Conservation (phyloP, 768 basidiomycete species). For the Phlegmacium glaucopus region DNA sequence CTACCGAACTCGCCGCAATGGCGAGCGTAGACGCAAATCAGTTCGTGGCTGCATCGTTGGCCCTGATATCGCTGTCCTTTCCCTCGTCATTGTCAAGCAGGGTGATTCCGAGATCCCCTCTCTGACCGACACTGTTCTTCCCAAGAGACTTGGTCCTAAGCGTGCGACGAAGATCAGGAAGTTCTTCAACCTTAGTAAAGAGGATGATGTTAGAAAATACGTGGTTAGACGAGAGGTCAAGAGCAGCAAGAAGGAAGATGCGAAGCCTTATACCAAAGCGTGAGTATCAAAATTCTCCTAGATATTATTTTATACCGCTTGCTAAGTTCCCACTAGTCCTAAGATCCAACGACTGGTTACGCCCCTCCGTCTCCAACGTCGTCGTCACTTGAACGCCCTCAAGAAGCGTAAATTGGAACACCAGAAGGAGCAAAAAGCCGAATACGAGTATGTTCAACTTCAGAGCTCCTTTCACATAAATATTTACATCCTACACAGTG, state of each 20-base stretch:
- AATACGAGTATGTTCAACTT: constrained; percentile 73
- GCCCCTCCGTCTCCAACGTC: constrained; percentile 92
- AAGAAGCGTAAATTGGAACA: constrained; percentile 83
- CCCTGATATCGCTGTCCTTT: constrained; percentile 93
- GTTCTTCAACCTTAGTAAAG: constrained; percentile 98
- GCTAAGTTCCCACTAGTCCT: constrained; percentile 49
- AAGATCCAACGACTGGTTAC: constrained; percentile 98
- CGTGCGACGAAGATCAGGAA: constrained; percentile 93
- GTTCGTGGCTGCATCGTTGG: constrained; percentile 98
- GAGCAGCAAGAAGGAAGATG: constrained; percentile 82
- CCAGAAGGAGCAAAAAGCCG: constrained; percentile 94
- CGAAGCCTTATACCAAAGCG: constrained; percentile 98
- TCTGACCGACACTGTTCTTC: constrained; percentile 87
- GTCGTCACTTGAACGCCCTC: constrained; percentile 87
- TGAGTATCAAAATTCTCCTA: constrained; percentile 37
- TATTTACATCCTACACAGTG: constrained; percentile 29
- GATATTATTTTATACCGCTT: not conserved
- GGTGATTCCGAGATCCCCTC: constrained; percentile 89
- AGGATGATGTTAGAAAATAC: constrained; percentile 98
- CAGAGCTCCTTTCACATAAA: not conserved
- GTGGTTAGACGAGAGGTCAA: constrained; percentile 91
- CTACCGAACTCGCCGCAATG: constrained; percentile 87
- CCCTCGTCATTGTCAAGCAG: constrained; percentile 94
- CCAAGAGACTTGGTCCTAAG: constrained; percentile 97
- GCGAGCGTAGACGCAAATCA: constrained; percentile 99